Evolutionary conservation across 108 stramenopile species (phyloP), one percentile per base, ranked within the genome.

Genomic region (Hondaea fermentalgiana): DNA sequence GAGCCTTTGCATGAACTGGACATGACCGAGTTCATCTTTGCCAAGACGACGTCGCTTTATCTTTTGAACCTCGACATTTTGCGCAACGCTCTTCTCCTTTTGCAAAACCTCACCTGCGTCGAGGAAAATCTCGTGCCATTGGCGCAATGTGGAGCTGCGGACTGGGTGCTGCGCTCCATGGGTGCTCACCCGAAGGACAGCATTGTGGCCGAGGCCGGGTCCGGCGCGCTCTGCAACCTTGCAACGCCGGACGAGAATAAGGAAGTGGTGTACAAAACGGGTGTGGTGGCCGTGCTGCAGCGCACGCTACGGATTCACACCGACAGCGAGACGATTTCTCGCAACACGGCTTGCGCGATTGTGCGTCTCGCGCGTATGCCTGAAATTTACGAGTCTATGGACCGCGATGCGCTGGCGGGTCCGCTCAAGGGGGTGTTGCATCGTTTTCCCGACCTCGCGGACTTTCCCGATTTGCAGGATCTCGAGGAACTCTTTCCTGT

Each of bases 241-340:
- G 76, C 76, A 10, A 83, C 76, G 45, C 76, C 76, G n/a, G 76
- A 83, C n/a, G 76, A 47, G 51, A 47, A 83, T 45, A 83, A 83
- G 28, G 76, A 83, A 53, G 12, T 53, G 10, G 28, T 83, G 6
- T 53, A 45, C 76, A 83, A 53, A 35, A 4, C 76, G 3, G 76
- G 76, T 23, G 76, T 5, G 51, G 25, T 53, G n/a, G 17, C 76
- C 49, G 45, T 47, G 45, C 45, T 83, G 19, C 76, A 83, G 28
- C 19, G 51, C n/a, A 53, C 76, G 19, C n/a, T 83, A 28, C 76
- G 76, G 6, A 83, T 53, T 23, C 76, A 83, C 28, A 12, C 76
- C 49, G 51, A 47, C n/a, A 83, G 28, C 51, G 76, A 83, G 51
- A 8, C 23, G 8, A 53, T 83, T 23, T 53, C 45, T 21, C 45